Base-by-base conservation (phyloP, 2,329 filamentous ascomycete species). In the Cryphonectria japonica region DNA sequence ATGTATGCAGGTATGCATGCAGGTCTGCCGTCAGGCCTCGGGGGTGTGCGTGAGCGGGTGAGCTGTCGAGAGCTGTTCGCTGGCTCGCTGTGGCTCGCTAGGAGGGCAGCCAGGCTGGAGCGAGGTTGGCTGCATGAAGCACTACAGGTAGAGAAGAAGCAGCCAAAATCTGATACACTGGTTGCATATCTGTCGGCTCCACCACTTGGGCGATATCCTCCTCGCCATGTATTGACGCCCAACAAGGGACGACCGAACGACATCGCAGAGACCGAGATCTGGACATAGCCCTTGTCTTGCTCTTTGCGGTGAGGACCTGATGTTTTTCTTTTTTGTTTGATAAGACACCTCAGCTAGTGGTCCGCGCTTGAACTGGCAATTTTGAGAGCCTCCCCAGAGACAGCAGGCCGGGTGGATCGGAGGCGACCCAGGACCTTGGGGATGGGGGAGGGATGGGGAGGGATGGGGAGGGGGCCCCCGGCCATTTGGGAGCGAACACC, bases 181-280 rank as follows among this genome's bases (percentile, higher is more conserved):
- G 66, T n/a, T 68, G 66, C 57, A 68, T 50, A 50, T 50, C 57
- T 39, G 66, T 32, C 22, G 66, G 41, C 66, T 68, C 66, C 66
- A 68, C 66, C n/a, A 41, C 29, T 46, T 61, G 41, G 39, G 66
- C 22, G 13, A 43, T 29, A 41, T 43, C n/a, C 37, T 64, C 61
- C 29, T n/a, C 9, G 8, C 39, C n/a, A n/a, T 46, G 39, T 13
- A 19, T 64, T 46, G 61, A 32, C 61, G 61, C 61, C 61, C 61
- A 64, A 64, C 61, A 63, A 61, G 34, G 61, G 19, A 46, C n/a
- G 29, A 32, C 32, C n/a, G 29, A 34, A 32, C 54, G 29, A 32
- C 54, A 29, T 29, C 52, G 52, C 50, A 52, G 26, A 57, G 52
- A 16, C 52, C n/a, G 54, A 59, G 29, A 34, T 32, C 22, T 32